Evolutionary conservation across 768 basidiomycete species (phyloP), one percentile per base, ranked within the genome.

Genomic region (Macrolepiota dolichaula): DNA sequence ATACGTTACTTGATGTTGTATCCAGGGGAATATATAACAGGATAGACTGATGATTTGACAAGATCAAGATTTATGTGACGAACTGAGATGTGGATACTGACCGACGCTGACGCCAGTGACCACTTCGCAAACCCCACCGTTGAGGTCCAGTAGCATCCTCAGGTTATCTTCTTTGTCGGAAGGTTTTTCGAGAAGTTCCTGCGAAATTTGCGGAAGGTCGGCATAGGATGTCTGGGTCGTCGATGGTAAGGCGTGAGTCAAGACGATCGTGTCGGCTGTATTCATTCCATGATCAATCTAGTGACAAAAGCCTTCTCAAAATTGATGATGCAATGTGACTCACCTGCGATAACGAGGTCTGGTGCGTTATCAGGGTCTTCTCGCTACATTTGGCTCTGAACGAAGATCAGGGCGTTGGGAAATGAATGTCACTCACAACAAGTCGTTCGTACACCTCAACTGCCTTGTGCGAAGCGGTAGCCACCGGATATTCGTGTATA

Each of bases 211-310:
- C 1, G 83, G 81, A 9, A 83, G 73, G 12, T 86, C 76, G 11
- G 84, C 81, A 54, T 83, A 85, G 9, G 85, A 80, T 0, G 73
- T 73, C 55, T 82, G 80, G 11, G 87, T 82, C 1, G 84, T 82
- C 46, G 83, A 74, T 0, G 89, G 85, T 54, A 84, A 79, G 0
- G 83, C 80, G 66, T 90, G 91, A 3, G 88, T 89, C 44, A 99
- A 77, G n/a, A 98, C 94, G 13, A 99, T 87, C 0, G 97, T 98
- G 71, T 99, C 97, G 64, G 96, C 97, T 94, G 70, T 46, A 1
- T 3, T 22, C 3, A 36, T 35, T 32, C 3, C 29, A 44, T 19
- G 19, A 17, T 44, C 42, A 44, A 19, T 19, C 15, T 22, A 15
- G 36, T 57, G 29, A 29, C 12, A 32, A 1, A 24, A 35, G 15